Evolutionary conservation across 345 rosid genomes (phyloP).

Genomic region (Draba incana): DNA sequence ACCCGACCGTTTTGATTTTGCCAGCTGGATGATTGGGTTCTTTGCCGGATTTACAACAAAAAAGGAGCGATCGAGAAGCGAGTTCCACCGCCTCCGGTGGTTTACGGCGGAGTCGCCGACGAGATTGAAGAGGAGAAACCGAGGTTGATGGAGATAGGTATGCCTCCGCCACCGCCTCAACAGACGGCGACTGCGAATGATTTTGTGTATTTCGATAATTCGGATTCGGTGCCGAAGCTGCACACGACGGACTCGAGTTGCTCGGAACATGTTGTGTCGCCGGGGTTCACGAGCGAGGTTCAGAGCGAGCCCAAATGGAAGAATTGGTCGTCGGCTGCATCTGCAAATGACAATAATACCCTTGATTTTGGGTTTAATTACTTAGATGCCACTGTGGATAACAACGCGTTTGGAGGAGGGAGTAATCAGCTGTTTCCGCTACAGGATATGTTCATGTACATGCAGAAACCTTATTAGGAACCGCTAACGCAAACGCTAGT

Average conservation of each 20-base stretch:
- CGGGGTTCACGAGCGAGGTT: constrained; percentile 90
- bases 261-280: constrained; percentile 93
- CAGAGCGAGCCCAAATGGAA: constrained; percentile 82
- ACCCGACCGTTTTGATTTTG: constrained; percentile 5
- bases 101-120: constrained; percentile 24
- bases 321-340: constrained; percentile 47
- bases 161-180: constrained; percentile 38
- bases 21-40: constrained; percentile 98
- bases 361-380: constrained; percentile 55
- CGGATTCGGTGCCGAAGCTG: constrained; percentile 88
- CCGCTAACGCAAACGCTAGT: constrained; percentile 10
- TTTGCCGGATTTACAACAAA: constrained; percentile 96
- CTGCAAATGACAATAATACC: constrained; percentile 32
- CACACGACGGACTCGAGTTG: constrained; percentile 92
- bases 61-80: constrained; percentile 74
- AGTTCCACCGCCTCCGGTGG: constrained; percentile 28
- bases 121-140: constrained; percentile 38
- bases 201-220: constrained; percentile 56
- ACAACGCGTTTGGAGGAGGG: constrained; percentile 40
- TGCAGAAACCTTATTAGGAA: constrained; percentile 42
- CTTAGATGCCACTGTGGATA: constrained; percentile 51
- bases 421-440: constrained; percentile 47
- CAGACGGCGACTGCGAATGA: constrained; percentile 34
- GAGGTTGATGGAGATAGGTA: constrained; percentile 26
- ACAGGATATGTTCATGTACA: constrained; percentile 86